Base-by-base conservation (phyloP, 441 rosid species). In the Adansonia rubrostipa region DNA sequence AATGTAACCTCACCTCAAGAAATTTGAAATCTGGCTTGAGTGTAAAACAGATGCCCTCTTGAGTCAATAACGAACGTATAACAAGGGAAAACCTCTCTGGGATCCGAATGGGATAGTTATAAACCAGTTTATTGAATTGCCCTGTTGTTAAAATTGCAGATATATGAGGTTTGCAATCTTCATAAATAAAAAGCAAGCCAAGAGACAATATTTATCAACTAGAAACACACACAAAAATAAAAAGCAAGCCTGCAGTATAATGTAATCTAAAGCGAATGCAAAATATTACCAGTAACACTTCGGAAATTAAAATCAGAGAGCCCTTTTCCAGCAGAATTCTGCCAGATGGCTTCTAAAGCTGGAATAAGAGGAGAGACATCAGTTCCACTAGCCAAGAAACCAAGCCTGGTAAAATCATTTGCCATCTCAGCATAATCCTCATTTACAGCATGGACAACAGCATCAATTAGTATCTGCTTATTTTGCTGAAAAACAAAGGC, bases 381-480 rank as follows among this genome's bases (percentile, higher is more conserved):
- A 42, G 99, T 95, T 40, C 87, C 99, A 22, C 84, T 88, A 76
- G 98, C 94, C 89, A 95, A 86, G 93, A 95, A 95, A 78, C 99
- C 99, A 78, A 95, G 99, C 82, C 98, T 92, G 73, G 99, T 93
- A 88, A 95, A 95, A 88, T 95, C 98, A 85, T 95, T 95, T 78
- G 99, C 99, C 99, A 93, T 95, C 91, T 95, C 99, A 69, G 10
- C 90, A 79, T 92, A 95, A 85, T 95, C 99, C 86, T 93, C 99
- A 79, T 93, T 95, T 53, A 95, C 98, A 86, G 99, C 99, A 85
- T 93, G 99, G 70, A 95, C 98, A 65, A 93, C 97, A 82, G 98
- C 99, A 87, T 95, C 99, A 56, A 95, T 95, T 83, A 95, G 78
- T 79, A 95, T 90, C 90, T 95, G 98, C 90, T 95, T 93, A 84